Base-by-base conservation (phyloP, 768 basidiomycete species). In the Rhizopogon rudus region DNA sequence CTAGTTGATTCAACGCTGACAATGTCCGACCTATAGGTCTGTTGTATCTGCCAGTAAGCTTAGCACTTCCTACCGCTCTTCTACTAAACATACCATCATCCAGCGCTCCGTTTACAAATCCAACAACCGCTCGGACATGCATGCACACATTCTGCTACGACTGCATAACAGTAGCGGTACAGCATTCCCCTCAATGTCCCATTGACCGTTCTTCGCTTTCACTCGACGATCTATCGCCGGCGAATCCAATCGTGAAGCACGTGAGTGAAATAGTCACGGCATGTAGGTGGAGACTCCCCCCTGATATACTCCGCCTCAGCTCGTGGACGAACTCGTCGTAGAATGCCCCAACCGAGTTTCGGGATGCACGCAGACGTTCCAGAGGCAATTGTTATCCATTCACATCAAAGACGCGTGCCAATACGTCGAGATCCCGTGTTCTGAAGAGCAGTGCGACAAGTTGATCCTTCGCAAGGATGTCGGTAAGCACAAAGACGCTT, bases 71-170 rank as follows among this genome's bases (percentile, higher is more conserved):
- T 43, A 28, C 41, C 39, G 40, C 4, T 56, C 58, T 40, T 33
- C 51, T 56, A 56, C 59, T 55, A 55, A 49, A 49, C 22, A 40
- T 31, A 45, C 52, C 49, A 17, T 4, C 56, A 39, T 22, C 9
- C 63, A 87, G 86, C 22, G 76, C 77, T 53, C 89, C 91, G 3
- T 93, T 94, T 64, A 71, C 82, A 7, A 81, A 91, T 31, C 93
- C 93, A 9, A 79, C 78, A 1, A 88, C 88, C 0, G 86, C 90
- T 0, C 78, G 71, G 40, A 82, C 86, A 7, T 95, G 93, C 62
- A 76, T 81, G 56, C 93, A 49, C 14, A 95, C 91, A 0, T 95
- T 95, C 68, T 96, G 93, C 67, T 71, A 71, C n/a, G 85, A 83
- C 31, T 96, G 93, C 64, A 89, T 94, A 57, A 61, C 73, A n/a